Evolutionary conservation across 2,329 filamentous ascomycete genomes (phyloP).

Genomic region (Botrytis tulipae): DNA sequence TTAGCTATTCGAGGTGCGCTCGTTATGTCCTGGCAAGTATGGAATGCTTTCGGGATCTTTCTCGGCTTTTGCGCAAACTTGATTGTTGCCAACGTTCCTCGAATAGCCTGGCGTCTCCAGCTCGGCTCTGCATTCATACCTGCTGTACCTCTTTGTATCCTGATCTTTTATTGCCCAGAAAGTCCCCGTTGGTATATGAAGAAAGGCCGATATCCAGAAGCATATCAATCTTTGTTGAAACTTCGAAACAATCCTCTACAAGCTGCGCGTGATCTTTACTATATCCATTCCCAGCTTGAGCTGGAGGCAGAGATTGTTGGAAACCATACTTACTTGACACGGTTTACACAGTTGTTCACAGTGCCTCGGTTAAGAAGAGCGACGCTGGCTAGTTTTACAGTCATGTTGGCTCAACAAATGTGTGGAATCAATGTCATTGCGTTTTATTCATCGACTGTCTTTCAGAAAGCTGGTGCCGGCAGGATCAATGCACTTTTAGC

Average conservation of each 20-base stretch:
- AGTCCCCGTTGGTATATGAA: constrained; percentile 67
- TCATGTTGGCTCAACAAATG: constrained; percentile 52
- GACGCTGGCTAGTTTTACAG: constrained; percentile 71
- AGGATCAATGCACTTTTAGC: constrained; percentile 42
- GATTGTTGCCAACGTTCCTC: constrained; percentile 56
- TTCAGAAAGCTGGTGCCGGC: constrained; percentile 55
- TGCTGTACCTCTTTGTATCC: constrained; percentile 56
- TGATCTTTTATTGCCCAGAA: constrained; percentile 61
- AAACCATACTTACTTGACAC: constrained; percentile 44
- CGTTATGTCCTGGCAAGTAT: constrained; percentile 53
- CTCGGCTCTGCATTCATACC: constrained; percentile 64
- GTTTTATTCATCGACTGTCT: constrained; percentile 71
- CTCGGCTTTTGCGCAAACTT: constrained; percentile 66
- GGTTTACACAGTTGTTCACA: constrained; percentile 66
- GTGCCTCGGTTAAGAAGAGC: constrained; percentile 68
- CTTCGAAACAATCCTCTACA: constrained; percentile 59
- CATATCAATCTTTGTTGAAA: constrained; percentile 54
- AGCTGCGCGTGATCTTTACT: constrained; percentile 62
- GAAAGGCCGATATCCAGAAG: constrained; percentile 53
- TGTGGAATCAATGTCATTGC: constrained; percentile 55
- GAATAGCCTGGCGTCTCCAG: constrained; percentile 61
- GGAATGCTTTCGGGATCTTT: constrained; percentile 63
- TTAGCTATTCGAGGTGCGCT: constrained; percentile 49
- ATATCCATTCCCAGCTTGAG: constrained; percentile 53
- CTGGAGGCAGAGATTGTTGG: constrained; percentile 42